Base-by-base conservation (phyloP, 129 eudicot genomes). In the Scalesia atractyloides region DNA sequence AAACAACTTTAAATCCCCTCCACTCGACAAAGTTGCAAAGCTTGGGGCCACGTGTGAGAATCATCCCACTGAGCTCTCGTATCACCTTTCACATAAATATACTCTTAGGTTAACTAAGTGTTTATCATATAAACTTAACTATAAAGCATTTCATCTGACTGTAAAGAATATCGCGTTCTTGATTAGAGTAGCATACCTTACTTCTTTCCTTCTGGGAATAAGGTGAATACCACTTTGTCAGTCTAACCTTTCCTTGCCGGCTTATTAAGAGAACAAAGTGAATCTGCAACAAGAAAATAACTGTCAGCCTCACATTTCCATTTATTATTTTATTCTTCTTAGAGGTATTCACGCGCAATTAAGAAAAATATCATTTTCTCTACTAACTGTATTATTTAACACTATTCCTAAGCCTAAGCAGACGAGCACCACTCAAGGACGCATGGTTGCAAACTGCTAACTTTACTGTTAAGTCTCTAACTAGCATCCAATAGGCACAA, bases 201-300 rank as follows among this genome's bases (percentile, higher is more conserved):
- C 85, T 82, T 83, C 98, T 85, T 78, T 92, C 98, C 84, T 92
- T 92, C 75, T 89, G 98, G 24, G 91, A 4, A 80, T 89, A 89
- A 37, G 98, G 96, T 46, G 98, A 92, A 76, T 92, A 92, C 98
- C 96, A 92, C 64, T 92, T 92, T 46, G 98, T 89, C 76, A 92
- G 66, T 82, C 98, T 89, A 50, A 92, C 98, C 82, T 92, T 92
- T 60, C 98, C 98, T 76, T 92, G 98, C 44, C 98, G 80, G 79
- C 96, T 89, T 66, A 92, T 92, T 37, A 92, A 84, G 82, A 92
- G 87, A 74, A 92, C 91, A 70, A 86, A 90, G 74, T 88, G 95
- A 81, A 85, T 85, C 90, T 88, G 82, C 56, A 84, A 56, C 37
- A 64, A 63, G 17, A 66, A 37, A 73, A 48, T 22, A 61, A 18